phyloP scores from a whole-genome alignment of 495 filamentous ascomycete genomes.

The Aspergillus biplanus region DNA sequence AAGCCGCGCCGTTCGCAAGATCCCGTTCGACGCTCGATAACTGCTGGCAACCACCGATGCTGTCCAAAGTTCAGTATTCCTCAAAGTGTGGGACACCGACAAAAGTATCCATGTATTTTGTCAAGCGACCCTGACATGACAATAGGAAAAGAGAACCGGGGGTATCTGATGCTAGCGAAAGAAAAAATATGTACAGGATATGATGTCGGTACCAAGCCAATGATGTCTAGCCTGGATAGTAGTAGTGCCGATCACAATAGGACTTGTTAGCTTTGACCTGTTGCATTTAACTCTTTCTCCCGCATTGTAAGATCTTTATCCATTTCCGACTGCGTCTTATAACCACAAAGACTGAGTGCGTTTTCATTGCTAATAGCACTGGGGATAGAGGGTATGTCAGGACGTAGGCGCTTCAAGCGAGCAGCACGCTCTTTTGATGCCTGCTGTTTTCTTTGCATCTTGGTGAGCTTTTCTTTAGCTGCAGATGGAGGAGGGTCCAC shows the following conservation, averaged over 20 bases:
- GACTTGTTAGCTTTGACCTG: constrained; percentile 8
- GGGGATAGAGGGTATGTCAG: constrained; percentile 31
- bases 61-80: constrained; percentile 1
- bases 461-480: constrained; percentile 30
- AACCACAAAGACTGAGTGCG: constrained; percentile 35
- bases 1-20: not conserved
- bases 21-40: not conserved
- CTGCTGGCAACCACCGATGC: not conserved
- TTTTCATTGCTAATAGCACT: constrained; percentile 30
- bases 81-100: not conserved
- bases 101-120: not conserved
- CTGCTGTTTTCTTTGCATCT: constrained; percentile 29
- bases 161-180: constrained; percentile 18
- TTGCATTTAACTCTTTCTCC: constrained; percentile 27
- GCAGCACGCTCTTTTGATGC: constrained; percentile 33
- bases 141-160: not conserved
- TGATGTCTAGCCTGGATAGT: too few species aligned
- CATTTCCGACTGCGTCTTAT: constrained; percentile 36
- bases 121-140: not conserved
- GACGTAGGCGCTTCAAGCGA: constrained; percentile 35
- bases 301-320: constrained; percentile 31
- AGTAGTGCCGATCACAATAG: too few species aligned
- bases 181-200: constrained; percentile 9
- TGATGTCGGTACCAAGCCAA: not conserved
- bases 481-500: constrained; percentile 18